Evolutionary conservation across 2,329 filamentous ascomycete species (phyloP).

Genomic region (Colletotrichum higginsianum): DNA sequence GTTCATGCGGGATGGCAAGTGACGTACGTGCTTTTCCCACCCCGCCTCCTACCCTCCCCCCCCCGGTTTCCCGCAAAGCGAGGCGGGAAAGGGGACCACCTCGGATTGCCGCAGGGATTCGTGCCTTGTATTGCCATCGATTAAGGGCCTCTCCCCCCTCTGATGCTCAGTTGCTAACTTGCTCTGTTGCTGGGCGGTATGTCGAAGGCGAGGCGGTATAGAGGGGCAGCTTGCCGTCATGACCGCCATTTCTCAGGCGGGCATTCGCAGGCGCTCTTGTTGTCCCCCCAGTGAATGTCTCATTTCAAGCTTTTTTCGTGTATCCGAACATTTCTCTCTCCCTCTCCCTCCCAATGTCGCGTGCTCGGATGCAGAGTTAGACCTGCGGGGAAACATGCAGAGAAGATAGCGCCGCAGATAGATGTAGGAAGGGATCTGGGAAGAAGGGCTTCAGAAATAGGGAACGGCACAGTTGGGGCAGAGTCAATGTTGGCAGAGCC

Average conservation of each 20-base stretch:
- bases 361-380: neutral
- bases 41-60: too few species aligned
- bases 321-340: neutral
- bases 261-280: neutral
- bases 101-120: conserved; percentile 40
- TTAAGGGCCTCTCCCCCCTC: neutral
- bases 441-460: conserved; percentile 20
- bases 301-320: neutral
- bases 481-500: neutral
- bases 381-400: neutral
- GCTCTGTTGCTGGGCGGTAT: conserved; percentile 3
- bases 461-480: conserved; percentile 31
- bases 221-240: neutral
- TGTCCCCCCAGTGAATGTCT: neutral
- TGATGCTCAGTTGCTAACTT: too few species aligned
- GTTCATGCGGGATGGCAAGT: conserved; percentile 31
- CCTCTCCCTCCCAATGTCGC: too few species aligned
- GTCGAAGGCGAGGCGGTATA: neutral
- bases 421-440: conserved; percentile 24
- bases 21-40: conserved; percentile 29
- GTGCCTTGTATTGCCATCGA: conserved; percentile 17
- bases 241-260: conserved; percentile 19
- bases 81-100: conserved; percentile 28
- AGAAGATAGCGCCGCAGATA: conserved; percentile 8
- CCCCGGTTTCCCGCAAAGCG: conserved; percentile 18